Percentiles rank a stretch among this genome's conserved stretches.
These are phyloP conservation scores for Cytospora leucostoma DNA, from an alignment of 2,329 filamentous ascomycete species.

Conservation along the genomic window DNA sequence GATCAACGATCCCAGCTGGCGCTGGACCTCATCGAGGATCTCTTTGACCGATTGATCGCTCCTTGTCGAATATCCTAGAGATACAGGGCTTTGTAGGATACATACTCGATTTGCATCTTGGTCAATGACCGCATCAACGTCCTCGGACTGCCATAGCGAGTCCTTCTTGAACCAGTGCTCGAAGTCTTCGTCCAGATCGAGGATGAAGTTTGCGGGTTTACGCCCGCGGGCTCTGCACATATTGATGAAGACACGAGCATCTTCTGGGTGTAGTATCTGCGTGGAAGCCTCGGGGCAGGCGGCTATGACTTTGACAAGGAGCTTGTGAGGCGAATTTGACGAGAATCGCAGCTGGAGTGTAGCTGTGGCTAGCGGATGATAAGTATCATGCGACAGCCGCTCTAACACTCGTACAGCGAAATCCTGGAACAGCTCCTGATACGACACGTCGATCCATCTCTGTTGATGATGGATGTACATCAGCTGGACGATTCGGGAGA, in stretches of 20 bases:
- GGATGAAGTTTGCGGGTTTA: constrained; percentile 96
- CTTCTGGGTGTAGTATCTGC: constrained; percentile 96
- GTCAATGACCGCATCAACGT: constrained; percentile 89
- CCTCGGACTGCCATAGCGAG: constrained; percentile 98
- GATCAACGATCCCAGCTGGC: constrained; percentile 36
- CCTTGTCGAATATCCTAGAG: constrained; percentile 83
- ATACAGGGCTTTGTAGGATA: constrained; percentile 92
- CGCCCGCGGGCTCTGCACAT: constrained; percentile 89
- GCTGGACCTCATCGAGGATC: constrained; percentile 87
- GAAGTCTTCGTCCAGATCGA: constrained; percentile 90
- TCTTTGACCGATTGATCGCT: constrained; percentile 93
- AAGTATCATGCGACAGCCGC: constrained; percentile 5
- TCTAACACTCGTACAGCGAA: constrained; percentile 33
- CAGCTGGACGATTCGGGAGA: constrained; percentile 47
- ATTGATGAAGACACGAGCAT: constrained; percentile 93
- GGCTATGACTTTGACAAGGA: constrained; percentile 65
- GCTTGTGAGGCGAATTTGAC: too few species aligned
- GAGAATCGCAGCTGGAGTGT: constrained; percentile 61
- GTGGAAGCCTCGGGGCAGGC: constrained; percentile 76
- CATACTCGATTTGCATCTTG: constrained; percentile 95
- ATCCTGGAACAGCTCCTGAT: constrained; percentile 30
- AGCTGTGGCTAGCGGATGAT: constrained; percentile 65
- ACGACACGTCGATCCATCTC: constrained; percentile 45
- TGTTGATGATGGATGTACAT: constrained; percentile 48
- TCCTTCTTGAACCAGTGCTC: constrained; percentile 99